A percentile compares a stretch with the other conserved stretches of the same genome.
Conservation (phyloP, 2,329 filamentous ascomycete species). For the Fusarium sp. region DNA sequence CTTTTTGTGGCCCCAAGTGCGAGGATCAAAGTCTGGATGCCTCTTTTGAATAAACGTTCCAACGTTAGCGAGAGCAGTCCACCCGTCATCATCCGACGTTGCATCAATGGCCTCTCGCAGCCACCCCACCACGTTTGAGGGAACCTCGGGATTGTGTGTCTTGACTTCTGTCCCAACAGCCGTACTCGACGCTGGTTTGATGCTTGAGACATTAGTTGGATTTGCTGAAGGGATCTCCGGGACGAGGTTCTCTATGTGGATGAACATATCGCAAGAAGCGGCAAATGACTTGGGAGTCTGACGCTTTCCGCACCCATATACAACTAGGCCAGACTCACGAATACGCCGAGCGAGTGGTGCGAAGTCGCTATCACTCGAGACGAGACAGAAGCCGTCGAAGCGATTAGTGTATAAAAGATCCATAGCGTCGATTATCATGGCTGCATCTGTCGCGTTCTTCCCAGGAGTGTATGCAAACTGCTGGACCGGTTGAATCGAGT, state of each 20-base stretch:
- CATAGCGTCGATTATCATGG: constrained; percentile 55
- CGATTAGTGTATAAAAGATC: constrained; percentile 49
- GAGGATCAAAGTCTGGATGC: constrained; percentile 48
- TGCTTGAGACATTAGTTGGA: background rate
- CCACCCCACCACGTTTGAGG: background rate
- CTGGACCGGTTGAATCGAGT: constrained; percentile 52
- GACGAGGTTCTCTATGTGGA: constrained; percentile 44
- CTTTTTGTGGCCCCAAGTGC: constrained; percentile 45
- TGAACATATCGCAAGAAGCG: constrained; percentile 50
- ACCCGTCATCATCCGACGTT: constrained; percentile 43
- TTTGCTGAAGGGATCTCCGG: background rate
- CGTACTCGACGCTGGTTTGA: background rate
- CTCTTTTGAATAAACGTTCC: constrained; percentile 43
- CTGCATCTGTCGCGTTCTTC: constrained; percentile 52
- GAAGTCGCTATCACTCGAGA: constrained; percentile 53
- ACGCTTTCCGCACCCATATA: constrained; percentile 50
- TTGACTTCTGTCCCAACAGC: background rate
- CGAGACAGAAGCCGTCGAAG: constrained; percentile 50
- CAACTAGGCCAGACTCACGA: constrained; percentile 36
- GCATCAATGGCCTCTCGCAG: constrained; percentile 37
- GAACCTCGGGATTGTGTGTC: too few relatives aligned
- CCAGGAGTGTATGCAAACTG: constrained; percentile 52
- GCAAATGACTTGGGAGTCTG: constrained; percentile 50
- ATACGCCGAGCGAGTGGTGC: constrained; percentile 51
- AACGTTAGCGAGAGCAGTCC: constrained; percentile 45